Percentiles rank a stretch among this genome's conserved stretches.
These are phyloP conservation scores for Hanseniaspora taiwanica DNA, from an alignment of 805 yeast species.

Conservation along the genomic window DNA sequence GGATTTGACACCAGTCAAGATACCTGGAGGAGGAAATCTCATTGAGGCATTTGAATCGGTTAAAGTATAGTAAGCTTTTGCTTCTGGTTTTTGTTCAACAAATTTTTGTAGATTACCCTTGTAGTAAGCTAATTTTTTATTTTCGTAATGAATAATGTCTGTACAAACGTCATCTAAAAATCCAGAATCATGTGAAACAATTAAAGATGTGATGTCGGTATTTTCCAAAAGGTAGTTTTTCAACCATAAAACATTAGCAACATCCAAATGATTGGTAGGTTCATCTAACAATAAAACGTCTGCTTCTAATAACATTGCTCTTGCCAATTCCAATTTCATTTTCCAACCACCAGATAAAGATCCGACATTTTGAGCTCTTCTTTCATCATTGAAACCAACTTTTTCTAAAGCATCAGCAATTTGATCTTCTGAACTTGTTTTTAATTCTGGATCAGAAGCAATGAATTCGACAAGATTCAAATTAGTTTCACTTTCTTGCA, in stretches of 20 bases:
- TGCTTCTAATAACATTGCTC: constrained; percentile 96
- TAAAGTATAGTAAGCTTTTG: constrained; percentile 87
- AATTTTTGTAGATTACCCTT: constrained; percentile 91
- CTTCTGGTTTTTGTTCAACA: constrained; percentile 88
- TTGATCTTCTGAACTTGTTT: constrained; percentile 47
- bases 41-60: constrained; percentile 87
- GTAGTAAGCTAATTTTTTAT: constrained; percentile 86
- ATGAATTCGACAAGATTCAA: constrained; percentile 80
- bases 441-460: constrained; percentile 76
- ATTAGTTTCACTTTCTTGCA: constrained; percentile 90
- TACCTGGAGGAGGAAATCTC: constrained; percentile 98
- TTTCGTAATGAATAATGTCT: constrained; percentile 91
- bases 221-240: constrained; percentile 75
- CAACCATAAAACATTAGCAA: constrained; percentile 84
- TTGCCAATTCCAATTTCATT: constrained; percentile 95
- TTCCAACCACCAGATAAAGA: constrained; percentile 99
- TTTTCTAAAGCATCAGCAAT: constrained; percentile 63
- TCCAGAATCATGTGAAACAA: constrained; percentile 96
- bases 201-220: constrained; percentile 80
- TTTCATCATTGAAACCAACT: constrained; percentile 86
- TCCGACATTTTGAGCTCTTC: constrained; percentile 84
- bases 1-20: constrained; percentile 92
- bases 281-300: constrained; percentile 90
- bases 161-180: constrained; percentile 93
- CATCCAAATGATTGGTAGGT: constrained; percentile 98